Evolutionary conservation across 2,329 filamentous ascomycete genomes (phyloP).

Genomic region (Thelonectria blattea): DNA sequence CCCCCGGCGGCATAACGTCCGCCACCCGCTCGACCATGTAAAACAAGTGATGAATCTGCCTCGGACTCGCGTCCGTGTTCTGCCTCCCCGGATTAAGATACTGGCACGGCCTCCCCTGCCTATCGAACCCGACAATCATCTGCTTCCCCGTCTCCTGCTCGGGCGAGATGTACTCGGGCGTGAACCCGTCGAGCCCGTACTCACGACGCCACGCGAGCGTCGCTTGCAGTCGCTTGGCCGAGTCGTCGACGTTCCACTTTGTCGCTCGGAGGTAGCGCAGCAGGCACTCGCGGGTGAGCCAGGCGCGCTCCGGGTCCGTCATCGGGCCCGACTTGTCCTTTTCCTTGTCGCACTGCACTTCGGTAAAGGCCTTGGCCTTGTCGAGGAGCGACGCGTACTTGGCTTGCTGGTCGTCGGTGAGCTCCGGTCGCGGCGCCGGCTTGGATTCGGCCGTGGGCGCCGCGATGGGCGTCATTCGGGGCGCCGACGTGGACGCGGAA

Average conservation of each 20-base stretch:
- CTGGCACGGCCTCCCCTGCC: constrained; percentile 81
- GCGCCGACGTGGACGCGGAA: constrained; percentile 28
- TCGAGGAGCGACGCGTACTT: constrained; percentile 83
- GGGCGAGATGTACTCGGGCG: constrained; percentile 84
- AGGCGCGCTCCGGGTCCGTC: constrained; percentile 82
- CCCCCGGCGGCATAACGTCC: constrained; percentile 84
- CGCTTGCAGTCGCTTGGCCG: constrained; percentile 77
- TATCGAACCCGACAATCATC: constrained; percentile 86
- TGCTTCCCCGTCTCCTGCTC: constrained; percentile 99
- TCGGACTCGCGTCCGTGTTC: constrained; percentile 85
- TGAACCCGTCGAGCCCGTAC: constrained; percentile 81
- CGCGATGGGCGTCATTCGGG: constrained; percentile 62
- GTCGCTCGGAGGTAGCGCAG: constrained; percentile 92
- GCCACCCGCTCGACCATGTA: constrained; percentile 94
- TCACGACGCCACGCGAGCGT: constrained; percentile 90
- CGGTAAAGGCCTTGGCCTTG: constrained; percentile 73
- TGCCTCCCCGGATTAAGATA: constrained; percentile 90
- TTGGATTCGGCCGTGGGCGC: constrained; percentile 62
- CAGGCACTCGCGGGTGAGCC: constrained; percentile 90
- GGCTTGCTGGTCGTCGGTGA: constrained; percentile 77
- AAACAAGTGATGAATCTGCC: constrained; percentile 91
- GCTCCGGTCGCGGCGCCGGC: constrained; percentile 60
- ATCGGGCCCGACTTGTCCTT: constrained; percentile 69
- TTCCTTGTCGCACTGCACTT: constrained; percentile 61
- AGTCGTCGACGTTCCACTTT: constrained; percentile 82